Evolutionary conservation across 169 alveolate species (phyloP).

Genomic region (Cryptosporidium canis): DNA sequence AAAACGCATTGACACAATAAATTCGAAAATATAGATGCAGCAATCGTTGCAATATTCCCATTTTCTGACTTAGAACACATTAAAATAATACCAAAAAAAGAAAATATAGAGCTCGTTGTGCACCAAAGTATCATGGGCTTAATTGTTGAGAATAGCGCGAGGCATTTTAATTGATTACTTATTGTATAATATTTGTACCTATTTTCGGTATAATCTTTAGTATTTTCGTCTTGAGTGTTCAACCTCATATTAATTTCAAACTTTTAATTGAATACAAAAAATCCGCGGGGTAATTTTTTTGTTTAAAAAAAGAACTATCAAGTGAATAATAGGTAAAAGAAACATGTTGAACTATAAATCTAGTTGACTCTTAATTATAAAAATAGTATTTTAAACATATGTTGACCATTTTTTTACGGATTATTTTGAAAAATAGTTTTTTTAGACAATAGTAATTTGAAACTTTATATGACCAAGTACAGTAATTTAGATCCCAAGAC

Average conservation of each 20-base stretch:
- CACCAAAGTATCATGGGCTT: conserved; percentile 41
- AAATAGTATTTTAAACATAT: no score
- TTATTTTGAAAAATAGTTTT: background rate
- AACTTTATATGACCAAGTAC: background rate
- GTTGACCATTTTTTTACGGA: no score
- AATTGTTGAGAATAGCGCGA: conserved; percentile 26
- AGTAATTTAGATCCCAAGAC: background rate
- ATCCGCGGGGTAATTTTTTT: background rate
- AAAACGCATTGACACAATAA: background rate
- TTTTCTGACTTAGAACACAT: background rate
- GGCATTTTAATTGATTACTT: background rate
- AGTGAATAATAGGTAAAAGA: no score
- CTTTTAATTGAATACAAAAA: background rate
- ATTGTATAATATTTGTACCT: background rate
- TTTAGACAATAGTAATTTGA: background rate
- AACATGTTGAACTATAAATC: no score
- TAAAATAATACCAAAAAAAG: background rate
- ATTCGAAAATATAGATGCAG: background rate
- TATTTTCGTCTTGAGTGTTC: background rate
- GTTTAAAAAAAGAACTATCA: no score
- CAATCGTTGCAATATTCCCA: background rate
- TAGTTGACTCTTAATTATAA: no score
- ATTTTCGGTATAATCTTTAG: background rate
- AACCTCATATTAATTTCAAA: background rate
- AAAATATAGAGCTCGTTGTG: background rate